Base-by-base conservation (phyloP, 768 basidiomycete genomes). In the Russula sp. region DNA sequence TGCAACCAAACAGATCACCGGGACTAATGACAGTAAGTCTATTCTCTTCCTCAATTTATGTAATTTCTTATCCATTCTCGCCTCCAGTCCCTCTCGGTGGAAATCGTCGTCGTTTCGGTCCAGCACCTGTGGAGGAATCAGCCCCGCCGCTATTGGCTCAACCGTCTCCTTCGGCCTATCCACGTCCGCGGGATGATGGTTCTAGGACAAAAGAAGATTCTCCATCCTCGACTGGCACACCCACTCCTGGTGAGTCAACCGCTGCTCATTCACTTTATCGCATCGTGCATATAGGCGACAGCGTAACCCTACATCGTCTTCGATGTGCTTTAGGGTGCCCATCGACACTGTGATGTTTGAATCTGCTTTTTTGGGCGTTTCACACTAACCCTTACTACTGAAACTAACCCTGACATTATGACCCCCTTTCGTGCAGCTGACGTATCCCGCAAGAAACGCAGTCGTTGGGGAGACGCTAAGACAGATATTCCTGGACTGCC, bases 381-480 rank as follows among this genome's bases (percentile, higher is more conserved):
- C 73, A 66, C 62, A 68, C 71, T 70, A 73, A 75, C 72, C 67
- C 71, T 68, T 64, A 71, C 67, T 71, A 78, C 77, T 76, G 63
- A 75, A 79, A 86, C 85, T 87, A 84, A 90, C 80, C 76, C 75
- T 77, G 69, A 78, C 75, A 71, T 70, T 77, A 75, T 78, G 72
- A 75, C 64, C 68, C 65, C 69, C 70, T 75, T 42, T 50, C 58
- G 50, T 81, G 86, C 89, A 73, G 82, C 86, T 61, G 91, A 93
- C 73, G 89, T 87, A 68, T 86, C 94, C 68, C 88, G 95, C 67
- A 98, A 98, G 78, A 86, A 96, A 66, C 89, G 93, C 69, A 97
- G 94, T 71, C 90, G 97, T 62, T 99, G 95, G 95, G 97, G 97
- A 68, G 96, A 97, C 69, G 90, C 85, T 63, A 91, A 91, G 74